Evolutionary conservation across 345 rosid genomes (phyloP).

Genomic region (Aquilaria yunnanensis): DNA sequence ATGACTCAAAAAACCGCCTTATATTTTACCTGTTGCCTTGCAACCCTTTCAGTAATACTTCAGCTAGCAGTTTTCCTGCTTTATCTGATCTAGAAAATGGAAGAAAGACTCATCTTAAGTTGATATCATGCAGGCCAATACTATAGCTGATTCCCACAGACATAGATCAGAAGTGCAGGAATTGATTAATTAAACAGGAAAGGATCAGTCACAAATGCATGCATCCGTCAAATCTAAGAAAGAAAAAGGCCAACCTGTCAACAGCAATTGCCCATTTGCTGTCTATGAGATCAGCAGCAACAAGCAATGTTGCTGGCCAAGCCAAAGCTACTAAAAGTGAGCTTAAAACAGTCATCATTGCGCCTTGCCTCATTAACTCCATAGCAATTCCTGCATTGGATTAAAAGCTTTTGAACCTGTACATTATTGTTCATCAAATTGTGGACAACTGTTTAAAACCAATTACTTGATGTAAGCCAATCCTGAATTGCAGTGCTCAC

Average conservation of each 20-base stretch:
- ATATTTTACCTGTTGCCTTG: conserved; percentile 81
- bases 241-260: conserved; percentile 53
- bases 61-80: conserved; percentile 91
- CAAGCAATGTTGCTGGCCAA: conserved; percentile 82
- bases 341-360: conserved; percentile 90
- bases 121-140: neutral
- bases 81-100: conserved; percentile 65
- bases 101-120: conserved; percentile 13
- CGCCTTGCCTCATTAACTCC: conserved; percentile 93
- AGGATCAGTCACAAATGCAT: conserved; percentile 5
- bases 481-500: conserved; percentile 97
- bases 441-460: conserved; percentile 19
- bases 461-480: conserved; percentile 97
- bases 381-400: conserved; percentile 53
- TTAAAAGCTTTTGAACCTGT: conserved; percentile 10
- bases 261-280: conserved; percentile 91
- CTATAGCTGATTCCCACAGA: neutral
- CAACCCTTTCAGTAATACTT: conserved; percentile 74
- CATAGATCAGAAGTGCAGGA: neutral
- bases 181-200: conserved; percentile 10
- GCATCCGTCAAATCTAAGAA: conserved; percentile 3
- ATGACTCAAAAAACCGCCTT: conserved; percentile 4
- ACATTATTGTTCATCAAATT: conserved; percentile 7
- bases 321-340: conserved; percentile 76
- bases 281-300: conserved; percentile 87